phyloP scores from a whole-genome alignment of 768 basidiomycete genomes.

The Boletus huronensis region DNA sequence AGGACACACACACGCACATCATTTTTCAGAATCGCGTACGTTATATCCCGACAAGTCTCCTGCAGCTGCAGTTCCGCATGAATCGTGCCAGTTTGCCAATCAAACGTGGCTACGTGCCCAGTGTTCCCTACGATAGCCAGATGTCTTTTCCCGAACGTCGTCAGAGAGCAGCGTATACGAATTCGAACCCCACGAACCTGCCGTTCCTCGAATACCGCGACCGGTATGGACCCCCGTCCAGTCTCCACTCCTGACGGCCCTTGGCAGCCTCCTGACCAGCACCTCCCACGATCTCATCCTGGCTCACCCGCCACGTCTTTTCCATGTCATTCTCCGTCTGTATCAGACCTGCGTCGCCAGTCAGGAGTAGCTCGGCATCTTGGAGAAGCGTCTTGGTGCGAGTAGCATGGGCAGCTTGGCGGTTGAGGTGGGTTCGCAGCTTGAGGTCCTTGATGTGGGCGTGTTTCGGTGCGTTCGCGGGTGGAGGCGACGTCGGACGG shows the following conservation, averaged over 20 bases:
- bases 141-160: slow-evolving; percentile 50
- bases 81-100: slow-evolving; percentile 84
- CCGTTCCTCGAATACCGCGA: slow-evolving; percentile 90
- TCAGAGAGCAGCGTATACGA: neutral
- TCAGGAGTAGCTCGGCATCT: slow-evolving; percentile 70
- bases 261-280: slow-evolving; percentile 73
- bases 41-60: slow-evolving; percentile 91
- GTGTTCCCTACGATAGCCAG: slow-evolving; percentile 77
- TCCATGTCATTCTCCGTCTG: slow-evolving; percentile 80
- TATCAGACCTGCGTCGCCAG: slow-evolving; percentile 68
- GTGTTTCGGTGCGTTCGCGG: slow-evolving; percentile 47
- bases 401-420: slow-evolving; percentile 59
- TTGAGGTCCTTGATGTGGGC: slow-evolving; percentile 71
- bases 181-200: slow-evolving; percentile 48
- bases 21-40: slow-evolving; percentile 44
- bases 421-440: slow-evolving; percentile 63
- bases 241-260: slow-evolving; percentile 71
- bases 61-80: slow-evolving; percentile 86
- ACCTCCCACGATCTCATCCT: slow-evolving; percentile 66
- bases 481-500: slow-evolving; percentile 44
- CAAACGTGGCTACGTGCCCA: slow-evolving; percentile 91
- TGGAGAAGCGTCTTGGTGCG: slow-evolving; percentile 58
- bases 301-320: slow-evolving; percentile 83
- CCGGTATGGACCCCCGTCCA: slow-evolving; percentile 85
- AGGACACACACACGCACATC: neutral